phyloP scores from a whole-genome alignment of 208 protist genomes.

The Acanthamoeba culbertsoni region DNA sequence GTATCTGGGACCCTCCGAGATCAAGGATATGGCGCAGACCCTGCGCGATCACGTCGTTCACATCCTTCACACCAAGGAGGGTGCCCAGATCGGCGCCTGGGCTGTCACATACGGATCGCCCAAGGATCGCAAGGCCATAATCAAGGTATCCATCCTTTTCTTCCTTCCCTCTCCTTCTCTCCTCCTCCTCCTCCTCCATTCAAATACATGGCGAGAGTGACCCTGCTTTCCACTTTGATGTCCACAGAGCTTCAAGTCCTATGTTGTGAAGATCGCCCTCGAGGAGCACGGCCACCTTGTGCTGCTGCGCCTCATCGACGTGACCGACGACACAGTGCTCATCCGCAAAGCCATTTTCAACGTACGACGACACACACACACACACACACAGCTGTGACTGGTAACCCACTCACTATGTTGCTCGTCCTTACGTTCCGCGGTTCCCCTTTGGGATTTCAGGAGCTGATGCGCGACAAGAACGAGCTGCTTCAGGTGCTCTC shows the following conservation, averaged over 20 bases:
- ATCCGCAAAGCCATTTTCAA: not conserved
- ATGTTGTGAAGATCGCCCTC: constrained; percentile 5
- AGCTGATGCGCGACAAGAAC: constrained; percentile 21
- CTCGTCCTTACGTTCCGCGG: not conserved
- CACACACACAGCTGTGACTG: not conserved
- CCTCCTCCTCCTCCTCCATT: too few relatives aligned
- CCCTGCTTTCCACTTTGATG: too few relatives aligned
- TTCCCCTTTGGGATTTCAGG: not conserved
- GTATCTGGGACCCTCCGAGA: not conserved
- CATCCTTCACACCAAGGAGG: constrained; percentile 55
- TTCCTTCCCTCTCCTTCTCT: not conserved
- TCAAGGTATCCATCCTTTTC: not conserved
- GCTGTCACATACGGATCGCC: constrained; percentile 6
- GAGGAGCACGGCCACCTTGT: constrained; percentile 49
- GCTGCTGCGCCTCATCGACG: constrained; percentile 38
- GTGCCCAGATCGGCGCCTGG: constrained; percentile 15
- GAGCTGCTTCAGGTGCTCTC: not conserved
- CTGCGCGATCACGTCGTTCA: constrained; percentile 39
- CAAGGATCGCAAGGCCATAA: constrained; percentile 58
- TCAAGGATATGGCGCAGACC: constrained; percentile 11
- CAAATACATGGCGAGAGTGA: too few relatives aligned
- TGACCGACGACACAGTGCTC: constrained; percentile 51
- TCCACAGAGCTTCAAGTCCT: not conserved
- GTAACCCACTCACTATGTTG: not conserved
- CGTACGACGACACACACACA: not conserved